Percentiles rank a stretch among this genome's conserved stretches.
Conservation (phyloP, 2,329 filamentous ascomycete species). For the Fonsecaea multimorphosa region DNA sequence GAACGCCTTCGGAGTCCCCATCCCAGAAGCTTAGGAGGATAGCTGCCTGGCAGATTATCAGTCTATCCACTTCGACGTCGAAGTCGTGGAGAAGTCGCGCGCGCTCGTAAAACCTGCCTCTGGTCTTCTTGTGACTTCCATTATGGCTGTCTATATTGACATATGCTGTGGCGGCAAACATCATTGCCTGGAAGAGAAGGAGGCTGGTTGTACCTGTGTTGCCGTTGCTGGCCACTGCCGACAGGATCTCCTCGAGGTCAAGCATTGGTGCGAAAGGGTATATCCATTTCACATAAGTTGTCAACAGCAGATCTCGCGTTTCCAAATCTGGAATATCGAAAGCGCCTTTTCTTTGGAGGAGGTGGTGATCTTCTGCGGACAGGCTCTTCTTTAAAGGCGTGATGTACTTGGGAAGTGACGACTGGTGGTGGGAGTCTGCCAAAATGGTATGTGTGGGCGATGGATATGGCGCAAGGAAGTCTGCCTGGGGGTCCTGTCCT, state of each 20-base stretch:
- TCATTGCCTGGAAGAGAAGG: slow-evolving; percentile 88
- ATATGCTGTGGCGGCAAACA: slow-evolving; percentile 90
- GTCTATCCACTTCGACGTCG: slow-evolving; percentile 88
- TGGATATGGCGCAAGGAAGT: slow-evolving; percentile 51
- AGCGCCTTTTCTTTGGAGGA: slow-evolving; percentile 82
- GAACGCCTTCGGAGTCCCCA: slow-evolving; percentile 93
- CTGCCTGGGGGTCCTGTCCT: slow-evolving; percentile 40
- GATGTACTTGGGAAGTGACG: slow-evolving; percentile 69
- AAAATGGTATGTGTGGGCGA: slow-evolving; percentile 51
- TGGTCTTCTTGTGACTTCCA: slow-evolving; percentile 74
- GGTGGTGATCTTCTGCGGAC: slow-evolving; percentile 78
- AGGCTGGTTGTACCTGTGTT: slow-evolving; percentile 76
- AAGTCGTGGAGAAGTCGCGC: slow-evolving; percentile 86
- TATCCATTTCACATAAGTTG: slow-evolving; percentile 84
- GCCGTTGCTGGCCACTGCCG: slow-evolving; percentile 66
- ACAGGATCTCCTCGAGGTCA: slow-evolving; percentile 66
- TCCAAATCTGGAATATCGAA: slow-evolving; percentile 72
- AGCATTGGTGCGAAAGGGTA: slow-evolving; percentile 93
- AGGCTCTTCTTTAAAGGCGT: slow-evolving; percentile 78
- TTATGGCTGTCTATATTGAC: slow-evolving; percentile 83
- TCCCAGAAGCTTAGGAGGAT: slow-evolving; percentile 98
- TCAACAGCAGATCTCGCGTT: slow-evolving; percentile 79
- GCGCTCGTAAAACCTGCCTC: slow-evolving; percentile 87
- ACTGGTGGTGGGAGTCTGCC: slow-evolving; percentile 58
- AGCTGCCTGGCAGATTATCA: slow-evolving; percentile 84